Conservation (phyloP, 768 basidiomycete genomes). For the Tulasnella sp. region DNA sequence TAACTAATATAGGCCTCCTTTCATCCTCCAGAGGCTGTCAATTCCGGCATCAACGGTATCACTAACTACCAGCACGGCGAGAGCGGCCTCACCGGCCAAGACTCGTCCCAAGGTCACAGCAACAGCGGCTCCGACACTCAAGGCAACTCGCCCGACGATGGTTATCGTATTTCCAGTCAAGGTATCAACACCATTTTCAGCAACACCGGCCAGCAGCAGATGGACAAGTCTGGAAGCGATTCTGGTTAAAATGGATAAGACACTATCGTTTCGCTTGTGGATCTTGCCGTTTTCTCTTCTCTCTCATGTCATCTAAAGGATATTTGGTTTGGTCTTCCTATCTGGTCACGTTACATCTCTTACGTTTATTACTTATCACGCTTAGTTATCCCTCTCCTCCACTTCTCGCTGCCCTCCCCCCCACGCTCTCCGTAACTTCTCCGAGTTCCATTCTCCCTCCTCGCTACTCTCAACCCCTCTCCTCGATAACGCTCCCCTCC, state of each 20-base stretch:
- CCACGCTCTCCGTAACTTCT: background rate
- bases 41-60: slow-evolving; percentile 27
- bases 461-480: background rate
- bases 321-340: background rate
- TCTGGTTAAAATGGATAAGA: background rate
- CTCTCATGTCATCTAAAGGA: background rate
- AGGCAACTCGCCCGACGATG: slow-evolving; percentile 17
- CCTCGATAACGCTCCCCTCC: background rate
- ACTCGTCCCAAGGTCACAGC: background rate
- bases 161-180: background rate
- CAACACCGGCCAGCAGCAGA: background rate
- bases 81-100: background rate
- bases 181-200: background rate
- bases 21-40: slow-evolving; percentile 33
- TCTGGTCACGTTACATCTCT: background rate
- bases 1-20: background rate
- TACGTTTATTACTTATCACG: background rate
- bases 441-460: background rate
- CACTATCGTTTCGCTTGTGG: background rate
- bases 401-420: background rate
- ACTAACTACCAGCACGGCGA: slow-evolving; percentile 25
- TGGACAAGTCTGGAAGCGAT: background rate
- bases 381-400: background rate
- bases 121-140: background rate
- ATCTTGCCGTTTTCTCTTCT: background rate